phyloP scores from a whole-genome alignment of 345 rosid genomes.

The Eucalyptus lansdowneana region DNA sequence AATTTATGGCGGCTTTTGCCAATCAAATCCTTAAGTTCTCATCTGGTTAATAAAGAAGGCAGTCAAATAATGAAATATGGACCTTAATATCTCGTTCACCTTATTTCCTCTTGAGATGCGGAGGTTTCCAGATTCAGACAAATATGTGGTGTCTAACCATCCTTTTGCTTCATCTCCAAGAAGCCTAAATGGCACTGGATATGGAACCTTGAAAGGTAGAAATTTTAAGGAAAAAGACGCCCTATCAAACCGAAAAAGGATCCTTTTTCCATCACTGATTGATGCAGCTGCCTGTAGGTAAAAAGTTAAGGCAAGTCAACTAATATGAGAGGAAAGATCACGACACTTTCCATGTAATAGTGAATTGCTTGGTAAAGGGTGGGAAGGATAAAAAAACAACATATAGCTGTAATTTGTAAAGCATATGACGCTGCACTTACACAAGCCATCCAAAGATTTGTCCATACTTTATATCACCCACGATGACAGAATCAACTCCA shows the following conservation, averaged over 20 bases:
- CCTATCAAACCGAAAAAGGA: conserved; percentile 64
- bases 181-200: conserved; percentile 89
- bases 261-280: conserved; percentile 43
- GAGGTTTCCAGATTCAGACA: conserved; percentile 80
- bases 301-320: neutral
- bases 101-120: conserved; percentile 92
- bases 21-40: neutral
- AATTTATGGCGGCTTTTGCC: neutral
- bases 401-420: neutral
- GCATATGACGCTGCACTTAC: neutral
- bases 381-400: neutral
- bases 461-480: neutral
- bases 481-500: neutral
- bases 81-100: conserved; percentile 20
- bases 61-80: neutral
- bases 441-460: neutral
- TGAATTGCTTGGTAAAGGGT: neutral
- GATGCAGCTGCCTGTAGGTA: conserved; percentile 67
- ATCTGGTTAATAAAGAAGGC: neutral
- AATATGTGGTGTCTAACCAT: conserved; percentile 80
- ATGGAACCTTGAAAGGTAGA: conserved; percentile 89
- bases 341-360: neutral
- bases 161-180: conserved; percentile 98
- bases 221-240: conserved; percentile 75
- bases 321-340: neutral